phyloP scores from a whole-genome alignment of 2,329 filamentous ascomycete species.

The Coniella vitis region DNA sequence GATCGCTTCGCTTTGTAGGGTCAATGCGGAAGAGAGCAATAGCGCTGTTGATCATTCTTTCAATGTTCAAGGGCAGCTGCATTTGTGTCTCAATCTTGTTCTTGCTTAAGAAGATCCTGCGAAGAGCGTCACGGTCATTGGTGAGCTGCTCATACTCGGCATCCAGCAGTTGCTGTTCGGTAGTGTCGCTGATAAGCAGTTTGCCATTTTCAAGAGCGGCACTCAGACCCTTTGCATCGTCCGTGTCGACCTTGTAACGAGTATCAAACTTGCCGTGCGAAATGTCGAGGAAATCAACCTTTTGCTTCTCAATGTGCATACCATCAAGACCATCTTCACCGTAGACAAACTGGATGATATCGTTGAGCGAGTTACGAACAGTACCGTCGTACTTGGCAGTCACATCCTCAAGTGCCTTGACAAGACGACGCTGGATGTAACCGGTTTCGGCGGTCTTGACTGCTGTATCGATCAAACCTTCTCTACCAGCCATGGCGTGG shows the following conservation, averaged over 20 bases:
- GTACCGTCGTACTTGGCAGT: conserved; percentile 98
- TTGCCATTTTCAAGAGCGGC: conserved; percentile 76
- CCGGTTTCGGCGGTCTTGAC: conserved; percentile 99
- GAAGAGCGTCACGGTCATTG: conserved; percentile 68
- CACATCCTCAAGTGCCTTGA: conserved; percentile 96
- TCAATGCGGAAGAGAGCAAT: conserved; percentile 89
- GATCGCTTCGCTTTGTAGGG: conserved; percentile 75
- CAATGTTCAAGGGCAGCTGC: conserved; percentile 87
- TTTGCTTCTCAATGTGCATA: conserved; percentile 87
- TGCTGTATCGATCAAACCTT: conserved; percentile 98
- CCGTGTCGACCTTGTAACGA: conserved; percentile 80
- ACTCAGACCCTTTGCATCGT: conserved; percentile 53
- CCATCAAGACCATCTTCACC: conserved; percentile 96
- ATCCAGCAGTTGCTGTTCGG: conserved; percentile 80
- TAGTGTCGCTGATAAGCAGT: conserved; percentile 80
- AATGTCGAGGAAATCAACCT: conserved; percentile 77
- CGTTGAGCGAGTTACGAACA: conserved; percentile 91
- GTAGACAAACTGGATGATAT: conserved; percentile 95
- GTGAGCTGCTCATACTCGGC: conserved; percentile 76
- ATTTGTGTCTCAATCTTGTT: conserved; percentile 77
- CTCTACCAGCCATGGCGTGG: conserved; percentile 99
- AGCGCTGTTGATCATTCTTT: conserved; percentile 83
- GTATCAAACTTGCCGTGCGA: conserved; percentile 71
- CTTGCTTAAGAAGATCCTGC: conserved; percentile 52
- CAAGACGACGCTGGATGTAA: conserved; percentile 96